Base-by-base conservation (phyloP, 192 early-diverging fungal species). In the Fimicolochytrium jonesii region DNA sequence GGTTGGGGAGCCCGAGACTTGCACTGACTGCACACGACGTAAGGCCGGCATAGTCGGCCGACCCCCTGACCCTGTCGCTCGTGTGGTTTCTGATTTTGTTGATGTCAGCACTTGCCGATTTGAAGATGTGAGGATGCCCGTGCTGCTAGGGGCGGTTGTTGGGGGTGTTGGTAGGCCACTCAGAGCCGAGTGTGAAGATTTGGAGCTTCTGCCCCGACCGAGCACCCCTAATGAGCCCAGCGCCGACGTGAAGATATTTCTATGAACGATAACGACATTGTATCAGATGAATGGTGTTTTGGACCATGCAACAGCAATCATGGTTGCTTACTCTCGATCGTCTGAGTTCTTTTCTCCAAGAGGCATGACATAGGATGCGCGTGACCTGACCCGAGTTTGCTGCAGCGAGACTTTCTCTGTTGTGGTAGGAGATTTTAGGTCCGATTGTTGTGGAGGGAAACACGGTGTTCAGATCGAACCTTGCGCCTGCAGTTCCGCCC, bases 171-270 rank as follows among this genome's bases (percentile, higher is more conserved):
- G 49, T 18, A 55, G 37, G 25, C 28, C 26, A 6, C 17, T 18
- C 4, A 35, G 17, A 36, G 52, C 17, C 5, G 20, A 17, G 17
- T 20, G 52, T 15, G 47, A 6, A 10, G 36, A 18, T 44, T 53
- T 64, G 17, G 52, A 11, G 22, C 22, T 39, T 37, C 33, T 36
- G 11, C 62, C 51, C 7, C 39, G n/a, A 2, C 52, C 52, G 26
- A 64, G 43, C 37, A 53, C 41, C 9, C 52, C 49, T 10, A 64
- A 37, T 36, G 17, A 31, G 23, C 49, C 51, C 15, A 64, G 32
- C 25, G 51, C 62, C 0, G 62, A 37, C 5, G 52, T 32, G 1
- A 53, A 23, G 30, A 53, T 55, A 52, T 55, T 64, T 42, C 62
- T 64, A 23, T 17, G 18, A n/a, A n/a, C n/a, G n/a, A n/a, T n/a